phyloP scores from a whole-genome alignment of 352 stramenopile genomes.

The Phytopythium chamaehyphon region DNA sequence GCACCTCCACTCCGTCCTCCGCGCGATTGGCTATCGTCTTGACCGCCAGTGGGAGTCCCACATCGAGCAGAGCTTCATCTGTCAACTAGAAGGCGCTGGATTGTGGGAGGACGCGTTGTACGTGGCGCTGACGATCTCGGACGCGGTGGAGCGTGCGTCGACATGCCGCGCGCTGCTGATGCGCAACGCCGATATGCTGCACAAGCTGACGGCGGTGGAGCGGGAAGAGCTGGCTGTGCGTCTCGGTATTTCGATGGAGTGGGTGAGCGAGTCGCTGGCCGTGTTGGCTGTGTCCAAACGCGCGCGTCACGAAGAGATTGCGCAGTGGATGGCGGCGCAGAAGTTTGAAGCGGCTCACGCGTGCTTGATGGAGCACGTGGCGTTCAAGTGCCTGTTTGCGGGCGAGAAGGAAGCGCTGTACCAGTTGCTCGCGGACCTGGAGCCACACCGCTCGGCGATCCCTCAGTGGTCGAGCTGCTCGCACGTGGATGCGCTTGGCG shows the following conservation, averaged over 20 bases:
- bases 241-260: constrained; percentile 49
- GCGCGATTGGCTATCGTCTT: constrained; percentile 67
- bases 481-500: constrained; percentile 41
- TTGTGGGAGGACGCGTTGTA: constrained; percentile 75
- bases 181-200: constrained; percentile 57
- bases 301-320: constrained; percentile 61
- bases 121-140: constrained; percentile 72
- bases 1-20: constrained; percentile 74
- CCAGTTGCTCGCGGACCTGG: constrained; percentile 52
- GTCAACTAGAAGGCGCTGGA: constrained; percentile 58
- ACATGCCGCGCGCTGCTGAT: constrained; percentile 61
- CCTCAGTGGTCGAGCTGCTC: constrained; percentile 60
- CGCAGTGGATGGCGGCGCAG: constrained; percentile 62
- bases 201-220: constrained; percentile 20
- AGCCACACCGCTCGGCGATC: constrained; percentile 47
- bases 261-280: constrained; percentile 66
- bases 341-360: constrained; percentile 61
- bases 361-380: constrained; percentile 54
- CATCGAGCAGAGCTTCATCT: constrained; percentile 80
- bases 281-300: constrained; percentile 42
- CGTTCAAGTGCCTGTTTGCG: constrained; percentile 56
- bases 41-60: constrained; percentile 74
- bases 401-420: constrained; percentile 51
- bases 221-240: constrained; percentile 51
- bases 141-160: constrained; percentile 42